Conservation (phyloP, 1,284 basidiomycete species). For the Puccinia horiana region DNA sequence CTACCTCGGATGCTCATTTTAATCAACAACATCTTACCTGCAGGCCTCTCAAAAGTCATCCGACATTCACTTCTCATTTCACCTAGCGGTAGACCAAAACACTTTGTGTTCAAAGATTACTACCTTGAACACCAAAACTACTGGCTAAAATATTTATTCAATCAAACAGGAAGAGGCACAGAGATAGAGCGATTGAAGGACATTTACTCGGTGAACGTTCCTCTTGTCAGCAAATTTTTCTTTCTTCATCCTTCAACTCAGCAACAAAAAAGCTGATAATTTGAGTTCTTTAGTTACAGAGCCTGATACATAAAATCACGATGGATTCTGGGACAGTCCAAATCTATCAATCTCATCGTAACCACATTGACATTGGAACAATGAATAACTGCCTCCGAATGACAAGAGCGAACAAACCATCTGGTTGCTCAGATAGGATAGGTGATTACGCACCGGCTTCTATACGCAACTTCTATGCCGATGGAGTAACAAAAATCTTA, state of each 20-base stretch:
- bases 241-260: neutral
- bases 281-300: neutral
- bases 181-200: neutral
- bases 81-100: neutral
- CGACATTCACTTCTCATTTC: neutral
- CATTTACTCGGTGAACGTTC: neutral
- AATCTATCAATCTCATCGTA: neutral
- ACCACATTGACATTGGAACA: neutral
- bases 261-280: neutral
- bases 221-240: neutral
- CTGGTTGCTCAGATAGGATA: no score
- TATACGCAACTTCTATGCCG: no score
- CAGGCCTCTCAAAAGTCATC: neutral
- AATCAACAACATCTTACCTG: neutral
- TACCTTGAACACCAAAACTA: neutral
- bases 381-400: neutral
- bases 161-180: neutral
- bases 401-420: neutral
- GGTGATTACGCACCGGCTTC: no score
- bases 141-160: neutral
- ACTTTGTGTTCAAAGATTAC: neutral
- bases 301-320: neutral
- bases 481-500: no score
- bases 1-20: neutral
- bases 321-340: neutral